Conservation (phyloP, 768 basidiomycete genomes). For the Mycena filopes region DNA sequence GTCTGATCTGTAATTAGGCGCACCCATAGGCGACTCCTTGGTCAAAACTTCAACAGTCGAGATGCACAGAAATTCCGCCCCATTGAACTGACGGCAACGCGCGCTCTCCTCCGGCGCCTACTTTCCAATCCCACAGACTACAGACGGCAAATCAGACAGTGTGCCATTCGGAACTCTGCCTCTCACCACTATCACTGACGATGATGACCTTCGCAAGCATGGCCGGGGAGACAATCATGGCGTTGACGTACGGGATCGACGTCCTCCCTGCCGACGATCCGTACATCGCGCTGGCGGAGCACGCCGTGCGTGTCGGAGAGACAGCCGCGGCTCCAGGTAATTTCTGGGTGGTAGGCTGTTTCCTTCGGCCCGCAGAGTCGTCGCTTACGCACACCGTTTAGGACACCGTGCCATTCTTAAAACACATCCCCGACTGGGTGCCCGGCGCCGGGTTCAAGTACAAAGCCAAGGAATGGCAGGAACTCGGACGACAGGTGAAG, state of each 20-base stretch:
- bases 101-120: constrained; percentile 34
- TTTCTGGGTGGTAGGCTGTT: constrained; percentile 41
- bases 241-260: constrained; percentile 43
- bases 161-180: not conserved
- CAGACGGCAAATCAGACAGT: constrained; percentile 36
- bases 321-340: constrained; percentile 39
- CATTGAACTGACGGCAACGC: constrained; percentile 29
- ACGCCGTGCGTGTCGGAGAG: constrained; percentile 37
- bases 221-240: constrained; percentile 42
- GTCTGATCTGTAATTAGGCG: constrained; percentile 2
- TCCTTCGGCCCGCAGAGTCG: too few species aligned
- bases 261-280: constrained; percentile 43
- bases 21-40: constrained; percentile 18
- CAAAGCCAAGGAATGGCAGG: constrained; percentile 46
- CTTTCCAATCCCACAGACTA: constrained; percentile 29
- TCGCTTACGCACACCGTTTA: not conserved
- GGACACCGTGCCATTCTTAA: constrained; percentile 28
- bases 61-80: constrained; percentile 32
- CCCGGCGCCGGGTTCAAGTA: constrained; percentile 58
- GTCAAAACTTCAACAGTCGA: constrained; percentile 34
- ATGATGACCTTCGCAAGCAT: too few species aligned
- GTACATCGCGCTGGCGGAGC: constrained; percentile 42
- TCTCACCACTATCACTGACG: not conserved
- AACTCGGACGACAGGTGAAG: constrained; percentile 45
- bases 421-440: constrained; percentile 48